Evolutionary conservation across 495 filamentous ascomycete species (phyloP).

Genomic region (Cryomyces minteri): DNA sequence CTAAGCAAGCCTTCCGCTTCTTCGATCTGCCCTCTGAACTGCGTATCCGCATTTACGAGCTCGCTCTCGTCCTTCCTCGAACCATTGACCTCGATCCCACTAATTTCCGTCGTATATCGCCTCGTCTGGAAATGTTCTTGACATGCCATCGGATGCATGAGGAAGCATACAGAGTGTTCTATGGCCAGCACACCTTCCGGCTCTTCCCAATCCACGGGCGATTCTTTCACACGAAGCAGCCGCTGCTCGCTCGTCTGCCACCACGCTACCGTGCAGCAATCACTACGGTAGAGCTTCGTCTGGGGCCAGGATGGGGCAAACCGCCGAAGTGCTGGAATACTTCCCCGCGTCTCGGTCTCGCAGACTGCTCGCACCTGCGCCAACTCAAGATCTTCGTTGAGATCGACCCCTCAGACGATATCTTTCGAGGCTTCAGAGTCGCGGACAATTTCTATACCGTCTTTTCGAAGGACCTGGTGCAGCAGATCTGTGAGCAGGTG

Average conservation of each 20-base stretch:
- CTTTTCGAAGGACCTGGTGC: constrained; percentile 44
- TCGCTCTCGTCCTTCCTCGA: constrained; percentile 33
- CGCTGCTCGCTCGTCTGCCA: constrained; percentile 46
- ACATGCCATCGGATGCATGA: constrained; percentile 43
- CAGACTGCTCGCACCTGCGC: constrained; percentile 39
- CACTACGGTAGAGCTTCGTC: constrained; percentile 51
- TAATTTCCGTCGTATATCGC: constrained; percentile 38
- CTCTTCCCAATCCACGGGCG: constrained; percentile 59
- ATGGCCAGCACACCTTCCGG: constrained; percentile 55
- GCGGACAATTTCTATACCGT: constrained; percentile 54
- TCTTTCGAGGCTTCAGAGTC: constrained; percentile 55
- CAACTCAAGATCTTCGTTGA: constrained; percentile 61
- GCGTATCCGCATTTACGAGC: constrained; percentile 48
- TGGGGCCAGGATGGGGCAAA: constrained; percentile 64
- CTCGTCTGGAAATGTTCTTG: constrained; percentile 41
- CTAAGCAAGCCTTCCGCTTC: constrained; percentile 41
- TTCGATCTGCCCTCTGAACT: constrained; percentile 64
- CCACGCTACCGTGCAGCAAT: constrained; percentile 45
- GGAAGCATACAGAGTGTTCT: constrained; percentile 60
- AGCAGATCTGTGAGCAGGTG: constrained; percentile 36
- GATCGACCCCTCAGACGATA: constrained; percentile 52
- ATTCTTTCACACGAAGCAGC: constrained; percentile 41
- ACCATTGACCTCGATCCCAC: constrained; percentile 53
- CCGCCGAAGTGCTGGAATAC: constrained; percentile 61
- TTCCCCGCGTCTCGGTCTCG: constrained; percentile 42